Conservation (phyloP, 169 alveolate genomes). For the Cyclospora cayetanensis region DNA sequence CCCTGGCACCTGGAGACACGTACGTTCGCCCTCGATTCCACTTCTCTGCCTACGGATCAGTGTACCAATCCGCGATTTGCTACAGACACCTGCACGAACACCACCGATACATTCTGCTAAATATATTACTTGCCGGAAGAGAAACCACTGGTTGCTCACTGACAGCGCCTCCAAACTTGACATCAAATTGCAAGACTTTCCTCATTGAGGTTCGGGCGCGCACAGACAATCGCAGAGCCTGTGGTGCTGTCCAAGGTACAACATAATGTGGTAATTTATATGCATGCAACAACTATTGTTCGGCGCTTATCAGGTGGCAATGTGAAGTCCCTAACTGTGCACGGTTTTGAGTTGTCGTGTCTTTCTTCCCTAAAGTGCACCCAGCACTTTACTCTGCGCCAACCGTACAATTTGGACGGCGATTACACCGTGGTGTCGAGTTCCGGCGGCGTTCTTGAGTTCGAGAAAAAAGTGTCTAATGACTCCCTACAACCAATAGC, state of each 20-base stretch:
- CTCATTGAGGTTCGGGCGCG: constrained; percentile 51
- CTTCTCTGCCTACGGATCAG: background rate
- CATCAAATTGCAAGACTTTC: constrained; percentile 35
- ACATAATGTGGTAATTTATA: background rate
- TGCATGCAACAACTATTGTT: background rate
- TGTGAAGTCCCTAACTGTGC: constrained; percentile 19
- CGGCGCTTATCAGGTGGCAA: background rate
- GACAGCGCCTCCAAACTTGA: background rate
- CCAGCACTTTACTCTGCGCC: background rate
- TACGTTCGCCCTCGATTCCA: background rate
- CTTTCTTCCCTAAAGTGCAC: constrained; percentile 50
- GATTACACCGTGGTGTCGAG: background rate
- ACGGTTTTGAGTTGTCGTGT: constrained; percentile 53
- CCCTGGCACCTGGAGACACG: constrained; percentile 23
- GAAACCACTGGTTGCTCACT: constrained; percentile 27
- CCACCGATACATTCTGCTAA: constrained; percentile 17
- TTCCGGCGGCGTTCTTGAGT: background rate
- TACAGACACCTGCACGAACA: constrained; percentile 52
- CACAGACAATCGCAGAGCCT: background rate
- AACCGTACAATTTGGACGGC: constrained; percentile 50
- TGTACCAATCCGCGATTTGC: background rate
- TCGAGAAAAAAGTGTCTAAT: background rate
- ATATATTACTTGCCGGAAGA: background rate
- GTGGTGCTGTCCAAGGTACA: constrained; percentile 4
- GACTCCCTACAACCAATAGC: background rate